Percentiles rank a stretch among this genome's conserved stretches.
These are phyloP conservation scores for Endotrypanum monterogeii DNA, from an alignment of 208 protist species.

Conservation along the genomic window DNA sequence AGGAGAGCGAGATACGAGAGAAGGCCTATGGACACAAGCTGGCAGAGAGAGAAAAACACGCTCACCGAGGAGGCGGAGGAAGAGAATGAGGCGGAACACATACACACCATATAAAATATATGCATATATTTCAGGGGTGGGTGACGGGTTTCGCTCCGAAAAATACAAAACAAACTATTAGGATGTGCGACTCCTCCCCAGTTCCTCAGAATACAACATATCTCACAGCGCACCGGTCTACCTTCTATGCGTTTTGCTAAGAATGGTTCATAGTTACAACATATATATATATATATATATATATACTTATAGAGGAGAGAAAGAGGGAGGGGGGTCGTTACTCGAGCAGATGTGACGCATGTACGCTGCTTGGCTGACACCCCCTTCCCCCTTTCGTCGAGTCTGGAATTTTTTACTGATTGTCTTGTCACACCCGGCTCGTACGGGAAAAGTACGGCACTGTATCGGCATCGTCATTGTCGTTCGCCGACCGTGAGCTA, in stretches of 20 bases:
- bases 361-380: not conserved
- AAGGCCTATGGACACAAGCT: not conserved
- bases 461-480: constrained; percentile 13
- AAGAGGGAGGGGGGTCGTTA: no score
- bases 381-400: not conserved
- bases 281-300: no score
- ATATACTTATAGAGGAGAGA: no score
- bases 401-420: not conserved
- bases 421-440: not conserved
- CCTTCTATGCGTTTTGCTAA: no score
- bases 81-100: not conserved
- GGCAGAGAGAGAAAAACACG: not conserved
- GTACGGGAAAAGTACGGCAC: constrained; percentile 11
- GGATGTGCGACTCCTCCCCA: no score
- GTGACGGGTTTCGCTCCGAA: no score
- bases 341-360: not conserved
- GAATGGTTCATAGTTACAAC: no score
- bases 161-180: no score
- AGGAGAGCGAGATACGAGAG: not conserved
- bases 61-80: not conserved
- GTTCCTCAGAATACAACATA: no score
- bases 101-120: no score
- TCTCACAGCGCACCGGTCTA: no score
- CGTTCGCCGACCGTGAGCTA: not conserved
- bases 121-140: no score